Evolutionary conservation across 257 asterid genomes (phyloP).

Genomic region (Cinchona pubescens): DNA sequence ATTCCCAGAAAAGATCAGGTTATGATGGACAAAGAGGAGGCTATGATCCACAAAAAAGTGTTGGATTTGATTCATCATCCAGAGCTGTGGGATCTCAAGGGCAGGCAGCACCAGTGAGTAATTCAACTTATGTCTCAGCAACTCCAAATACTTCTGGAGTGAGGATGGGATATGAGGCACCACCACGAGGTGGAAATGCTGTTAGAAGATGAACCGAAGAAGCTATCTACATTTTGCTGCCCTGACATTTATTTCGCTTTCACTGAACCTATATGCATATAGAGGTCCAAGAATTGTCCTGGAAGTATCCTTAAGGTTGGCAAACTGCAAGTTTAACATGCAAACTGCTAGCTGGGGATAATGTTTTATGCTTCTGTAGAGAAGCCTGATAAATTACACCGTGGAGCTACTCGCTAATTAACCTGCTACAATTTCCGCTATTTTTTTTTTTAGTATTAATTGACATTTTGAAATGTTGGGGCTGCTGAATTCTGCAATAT

Average conservation of each 20-base stretch:
- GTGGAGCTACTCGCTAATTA: neutral
- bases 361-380: neutral
- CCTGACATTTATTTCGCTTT: neutral
- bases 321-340: neutral
- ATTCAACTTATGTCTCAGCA: slow-evolving; percentile 38
- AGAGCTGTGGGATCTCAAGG: slow-evolving; percentile 58
- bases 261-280: neutral
- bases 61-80: slow-evolving; percentile 40
- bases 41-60: slow-evolving; percentile 33
- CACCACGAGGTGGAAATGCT: slow-evolving; percentile 50
- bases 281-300: neutral
- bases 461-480: neutral
- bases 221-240: neutral
- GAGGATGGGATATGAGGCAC: slow-evolving; percentile 46
- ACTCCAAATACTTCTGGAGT: slow-evolving; percentile 39
- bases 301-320: neutral
- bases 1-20: slow-evolving; percentile 50
- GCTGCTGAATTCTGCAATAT: neutral
- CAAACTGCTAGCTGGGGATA: neutral
- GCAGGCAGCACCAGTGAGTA: slow-evolving; percentile 37
- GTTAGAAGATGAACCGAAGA: slow-evolving; percentile 39
- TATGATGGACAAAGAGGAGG: slow-evolving; percentile 46
- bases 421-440: neutral
- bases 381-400: neutral
- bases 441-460: neutral